Evolutionary conservation across 164 flowering plant genomes (phyloP).

Genomic region (Hamamelis virginiana): DNA sequence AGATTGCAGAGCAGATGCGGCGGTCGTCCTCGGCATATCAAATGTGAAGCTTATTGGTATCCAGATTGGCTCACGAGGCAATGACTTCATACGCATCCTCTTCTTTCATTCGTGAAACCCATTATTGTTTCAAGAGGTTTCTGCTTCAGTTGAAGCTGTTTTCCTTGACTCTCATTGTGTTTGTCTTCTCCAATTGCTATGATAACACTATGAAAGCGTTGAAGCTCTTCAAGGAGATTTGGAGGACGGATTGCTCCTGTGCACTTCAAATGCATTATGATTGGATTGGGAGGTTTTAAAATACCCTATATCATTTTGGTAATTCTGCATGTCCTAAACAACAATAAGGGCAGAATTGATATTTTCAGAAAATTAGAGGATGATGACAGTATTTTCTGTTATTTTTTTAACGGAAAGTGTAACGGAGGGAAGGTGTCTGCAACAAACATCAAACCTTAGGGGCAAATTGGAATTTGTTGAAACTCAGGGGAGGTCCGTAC

Average conservation of each 20-base stretch:
- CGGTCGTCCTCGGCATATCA: conserved; percentile 59
- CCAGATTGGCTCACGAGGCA: neutral
- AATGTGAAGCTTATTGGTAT: conserved; percentile 37
- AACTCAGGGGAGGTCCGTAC: too few relatives aligned
- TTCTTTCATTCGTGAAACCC: conserved; percentile 5
- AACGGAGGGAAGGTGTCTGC: too few relatives aligned
- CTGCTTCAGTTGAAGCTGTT: neutral
- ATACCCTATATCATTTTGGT: too few relatives aligned
- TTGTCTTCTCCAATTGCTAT: neutral
- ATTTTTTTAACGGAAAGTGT: too few relatives aligned
- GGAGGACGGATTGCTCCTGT: neutral
- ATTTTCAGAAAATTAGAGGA: too few relatives aligned
- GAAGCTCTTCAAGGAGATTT: neutral
- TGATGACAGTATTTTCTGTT: too few relatives aligned
- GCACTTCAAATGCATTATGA: neutral
- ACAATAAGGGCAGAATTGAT: too few relatives aligned
- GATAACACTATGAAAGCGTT: neutral
- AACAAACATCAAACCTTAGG: too few relatives aligned
- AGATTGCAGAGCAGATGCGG: conserved; percentile 62
- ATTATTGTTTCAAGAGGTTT: neutral
- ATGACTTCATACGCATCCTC: neutral
- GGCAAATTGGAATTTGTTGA: too few relatives aligned
- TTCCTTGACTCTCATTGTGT: neutral
- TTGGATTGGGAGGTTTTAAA: neutral
- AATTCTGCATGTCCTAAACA: too few relatives aligned